Evolutionary conservation across 73 alveolate species (phyloP), one percentile per base, ranked within the genome.

Genomic region (Loxodes magnus): DNA sequence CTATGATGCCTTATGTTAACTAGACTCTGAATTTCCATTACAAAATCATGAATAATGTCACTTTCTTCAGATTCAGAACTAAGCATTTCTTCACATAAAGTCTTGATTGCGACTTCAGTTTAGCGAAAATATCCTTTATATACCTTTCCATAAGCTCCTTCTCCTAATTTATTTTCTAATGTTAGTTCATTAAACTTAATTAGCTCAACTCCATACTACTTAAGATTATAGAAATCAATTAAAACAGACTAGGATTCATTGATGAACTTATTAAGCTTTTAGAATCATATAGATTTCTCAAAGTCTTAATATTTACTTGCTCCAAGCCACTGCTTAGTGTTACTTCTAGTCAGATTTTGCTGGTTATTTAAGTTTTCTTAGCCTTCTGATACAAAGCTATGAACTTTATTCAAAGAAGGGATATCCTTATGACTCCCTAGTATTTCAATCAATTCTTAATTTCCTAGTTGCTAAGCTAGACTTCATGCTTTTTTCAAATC

Each of bases 31-130:
- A 46, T 46, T 46, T 46, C 59, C 27, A 25, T 46, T 7, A 46
- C 27, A 3, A 46, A 46, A 7, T 46, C 34, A n/a, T 46, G 22
- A n/a, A 24, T 24, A 7, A 46, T 7, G 2, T 9, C n/a, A 24
- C 27, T 41, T 20, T 46, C 59, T 7, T 25, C n/a, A n/a, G 22
- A 25, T 20, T 46, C 59, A 10, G 59, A 12, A 2, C 27, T 24
- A 10, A 46, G 14, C 9, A 21, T 41, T n/a, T n/a, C n/a, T n/a
- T n/a, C n/a, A n/a, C n/a, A n/a, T n/a, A n/a, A n/a, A n/a, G n/a
- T n/a, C 27, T 46, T 46, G 9, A 46, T 46, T 10, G 59, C 59
- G 1, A 46, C 59, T 46, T 46, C 59, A 19, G 35, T 46, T n/a
- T 24, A 37, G n/a, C 59, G 16, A 2, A 46, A 46, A 24, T 46